phyloP scores from a whole-genome alignment of 306 rosid species.

The Elaeagnus macrophylla region DNA sequence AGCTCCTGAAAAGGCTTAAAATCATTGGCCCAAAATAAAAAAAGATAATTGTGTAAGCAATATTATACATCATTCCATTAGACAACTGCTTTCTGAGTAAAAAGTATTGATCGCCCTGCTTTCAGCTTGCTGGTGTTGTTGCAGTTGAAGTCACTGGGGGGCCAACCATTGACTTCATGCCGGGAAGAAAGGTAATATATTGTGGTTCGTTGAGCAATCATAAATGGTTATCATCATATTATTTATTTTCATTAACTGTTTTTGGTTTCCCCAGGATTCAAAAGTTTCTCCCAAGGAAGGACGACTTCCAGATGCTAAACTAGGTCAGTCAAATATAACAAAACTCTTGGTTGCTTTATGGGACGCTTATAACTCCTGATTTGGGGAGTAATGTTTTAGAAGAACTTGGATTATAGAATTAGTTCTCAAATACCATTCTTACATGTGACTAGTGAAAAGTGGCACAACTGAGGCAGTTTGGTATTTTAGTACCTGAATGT shows the following conservation, averaged over 20 bases:
- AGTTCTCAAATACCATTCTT: too few relatives aligned
- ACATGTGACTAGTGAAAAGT: too few relatives aligned
- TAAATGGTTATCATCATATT: not conserved
- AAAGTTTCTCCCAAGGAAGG: conserved; percentile 60
- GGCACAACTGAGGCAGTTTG: too few relatives aligned
- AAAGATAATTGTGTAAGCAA: too few relatives aligned
- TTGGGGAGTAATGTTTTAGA: not conserved
- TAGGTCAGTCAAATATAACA: conserved; percentile 34
- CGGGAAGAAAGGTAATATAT: conserved; percentile 65
- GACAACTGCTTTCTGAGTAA: too few relatives aligned
- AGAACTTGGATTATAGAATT: not conserved
- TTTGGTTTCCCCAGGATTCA: conserved; percentile 43
- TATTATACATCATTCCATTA: too few relatives aligned
- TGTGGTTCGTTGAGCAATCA: not conserved
- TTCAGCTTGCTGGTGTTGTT: conserved; percentile 86
- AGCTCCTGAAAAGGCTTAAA: too few relatives aligned
- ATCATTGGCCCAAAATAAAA: too few relatives aligned
- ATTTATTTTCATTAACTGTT: conserved; percentile 3
- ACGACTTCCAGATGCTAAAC: conserved; percentile 78
- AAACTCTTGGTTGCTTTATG: not conserved
- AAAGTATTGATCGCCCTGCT: conserved; percentile 1
- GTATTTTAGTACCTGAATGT: too few relatives aligned
- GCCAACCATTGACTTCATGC: conserved; percentile 62
- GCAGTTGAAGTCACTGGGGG: conserved; percentile 96
- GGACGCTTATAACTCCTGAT: not conserved